These are phyloP conservation scores for Tylopilus felleus DNA, from an alignment of 768 basidiomycete genomes.

Conservation along the genomic window DNA sequence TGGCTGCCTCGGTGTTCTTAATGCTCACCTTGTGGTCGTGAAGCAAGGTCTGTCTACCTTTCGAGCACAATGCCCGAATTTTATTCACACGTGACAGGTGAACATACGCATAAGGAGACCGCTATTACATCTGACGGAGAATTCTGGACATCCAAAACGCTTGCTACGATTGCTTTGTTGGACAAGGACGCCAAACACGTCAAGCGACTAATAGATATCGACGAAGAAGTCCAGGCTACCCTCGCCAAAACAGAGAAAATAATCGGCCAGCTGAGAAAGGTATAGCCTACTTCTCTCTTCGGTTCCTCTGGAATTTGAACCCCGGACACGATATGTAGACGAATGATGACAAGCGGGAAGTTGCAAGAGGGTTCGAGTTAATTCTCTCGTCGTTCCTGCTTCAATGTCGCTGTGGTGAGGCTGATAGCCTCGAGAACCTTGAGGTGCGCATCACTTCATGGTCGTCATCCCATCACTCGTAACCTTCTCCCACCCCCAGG, in stretches of 20 bases:
- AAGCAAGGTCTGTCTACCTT: constrained; percentile 44
- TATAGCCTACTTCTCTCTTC: constrained; percentile 20
- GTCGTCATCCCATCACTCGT: neutral
- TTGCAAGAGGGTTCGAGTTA: constrained; percentile 64
- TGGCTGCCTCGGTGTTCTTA: constrained; percentile 70
- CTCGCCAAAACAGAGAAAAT: constrained; percentile 44
- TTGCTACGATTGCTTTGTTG: constrained; percentile 52
- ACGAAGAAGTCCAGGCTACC: constrained; percentile 52
- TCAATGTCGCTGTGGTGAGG: constrained; percentile 65
- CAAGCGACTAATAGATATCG: constrained; percentile 44
- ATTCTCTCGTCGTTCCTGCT: constrained; percentile 69
- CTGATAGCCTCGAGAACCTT: constrained; percentile 56
- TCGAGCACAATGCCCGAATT: neutral
- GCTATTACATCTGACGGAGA: constrained; percentile 69
- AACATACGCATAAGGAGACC: constrained; percentile 51
- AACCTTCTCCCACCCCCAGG: constrained; percentile 36
- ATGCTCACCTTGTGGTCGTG: constrained; percentile 47
- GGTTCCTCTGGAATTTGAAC: neutral
- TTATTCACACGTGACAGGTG: constrained; percentile 26
- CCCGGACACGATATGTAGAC: constrained; percentile 4
- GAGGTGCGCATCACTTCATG: constrained; percentile 46
- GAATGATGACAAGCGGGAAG: constrained; percentile 15
- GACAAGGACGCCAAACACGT: constrained; percentile 72
- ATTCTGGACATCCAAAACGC: constrained; percentile 72
- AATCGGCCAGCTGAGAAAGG: constrained; percentile 43